Evolutionary conservation across 2,329 filamentous ascomycete species (phyloP), one percentile per base, ranked within the genome.

Genomic region (Penicillium sp.): DNA sequence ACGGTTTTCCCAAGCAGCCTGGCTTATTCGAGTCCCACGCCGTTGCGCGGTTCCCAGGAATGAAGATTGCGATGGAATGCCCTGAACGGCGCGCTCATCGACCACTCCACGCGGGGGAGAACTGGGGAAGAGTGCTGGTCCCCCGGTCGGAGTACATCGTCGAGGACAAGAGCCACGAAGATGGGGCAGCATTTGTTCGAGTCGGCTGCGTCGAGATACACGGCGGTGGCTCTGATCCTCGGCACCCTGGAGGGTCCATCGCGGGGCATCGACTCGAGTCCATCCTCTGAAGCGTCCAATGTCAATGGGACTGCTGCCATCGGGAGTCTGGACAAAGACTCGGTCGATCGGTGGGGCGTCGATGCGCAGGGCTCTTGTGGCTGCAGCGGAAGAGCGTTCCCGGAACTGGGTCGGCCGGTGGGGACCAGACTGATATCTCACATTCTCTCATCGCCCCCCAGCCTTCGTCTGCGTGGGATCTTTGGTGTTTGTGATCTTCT

Each of bases 381-480:
- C 48, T 47, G 51, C 57, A 53, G 47, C 51, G 55, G 46, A 43
- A 51, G 37, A 6, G 9, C 25, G 28, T 51, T 48, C 50, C 42
- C 49, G 37, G 41, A 29, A 44, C 46, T 45, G 35, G 18, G 41
- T 48, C 37, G 24, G 25, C 40, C 28, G 39, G 28, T 6, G 24
- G 34, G 38, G 25, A 26, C 33, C 39, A 50, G 47, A 39, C 46
- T 52, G 60, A 63, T 57, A 60, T 59, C 59, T 61, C 60, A 63
- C 57, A 62, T 61, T 61, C 54, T 45, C 49, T 34, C 11, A 27
- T 28, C n/a, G n/a, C 42, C 51, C 55, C 52, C 47, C 51, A 53
- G 7, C 29, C 8, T 32, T 11, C 11, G 29, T 54, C 47, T 50
- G 50, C 51, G 50, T 45, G 43, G 50, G 47, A 42, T 45, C 47